Percentiles rank a stretch among this genome's conserved stretches.
Conservation (phyloP, 2,329 filamentous ascomycete species). For the Fusarium beomiforme region DNA sequence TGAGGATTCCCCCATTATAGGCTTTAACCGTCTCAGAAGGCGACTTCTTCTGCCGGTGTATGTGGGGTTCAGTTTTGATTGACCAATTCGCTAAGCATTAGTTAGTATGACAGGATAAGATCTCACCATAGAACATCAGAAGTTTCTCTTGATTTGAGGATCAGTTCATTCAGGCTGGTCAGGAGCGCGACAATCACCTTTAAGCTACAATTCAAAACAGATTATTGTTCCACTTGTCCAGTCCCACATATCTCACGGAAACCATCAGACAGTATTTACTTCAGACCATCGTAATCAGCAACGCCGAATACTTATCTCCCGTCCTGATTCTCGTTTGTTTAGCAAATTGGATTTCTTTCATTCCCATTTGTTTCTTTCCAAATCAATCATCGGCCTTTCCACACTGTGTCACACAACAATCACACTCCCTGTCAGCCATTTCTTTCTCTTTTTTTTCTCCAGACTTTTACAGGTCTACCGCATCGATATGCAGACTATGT, state of each 20-base stretch:
- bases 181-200: background rate
- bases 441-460: no score
- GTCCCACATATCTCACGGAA: background rate
- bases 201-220: background rate
- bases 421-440: no score
- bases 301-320: accelerated
- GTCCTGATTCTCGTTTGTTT: background rate
- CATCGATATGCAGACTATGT: no score
- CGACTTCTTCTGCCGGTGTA: background rate
- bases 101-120: background rate
- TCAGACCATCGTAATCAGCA: background rate
- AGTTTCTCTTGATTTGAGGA: no score
- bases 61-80: background rate
- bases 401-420: no score
- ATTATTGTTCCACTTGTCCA: background rate
- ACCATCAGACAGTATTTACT: background rate
- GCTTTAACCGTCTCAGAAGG: no score
- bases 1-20: no score
- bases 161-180: no score
- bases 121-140: background rate
- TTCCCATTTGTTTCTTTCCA: accelerated
- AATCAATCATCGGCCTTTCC: accelerated
- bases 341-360: accelerated
- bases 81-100: background rate
- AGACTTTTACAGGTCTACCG: no score